phyloP scores from a whole-genome alignment of 208 protist genomes.

The Trypanosoma mega region DNA sequence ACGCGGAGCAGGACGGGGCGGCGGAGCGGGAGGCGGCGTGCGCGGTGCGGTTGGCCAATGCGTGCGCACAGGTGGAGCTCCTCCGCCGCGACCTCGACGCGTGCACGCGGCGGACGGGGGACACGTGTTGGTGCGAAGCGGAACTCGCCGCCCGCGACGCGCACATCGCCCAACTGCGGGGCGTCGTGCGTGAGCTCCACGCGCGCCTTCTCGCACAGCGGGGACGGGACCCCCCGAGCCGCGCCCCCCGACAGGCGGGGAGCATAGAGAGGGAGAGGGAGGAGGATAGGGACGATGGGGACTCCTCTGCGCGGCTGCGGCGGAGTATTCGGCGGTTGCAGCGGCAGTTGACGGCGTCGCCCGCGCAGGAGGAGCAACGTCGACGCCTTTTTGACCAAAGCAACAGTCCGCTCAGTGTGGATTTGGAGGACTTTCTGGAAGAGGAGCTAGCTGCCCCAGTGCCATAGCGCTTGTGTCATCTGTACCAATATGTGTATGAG shows the following conservation, averaged over 20 bases:
- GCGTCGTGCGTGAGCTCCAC: neutral
- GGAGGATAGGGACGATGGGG: neutral
- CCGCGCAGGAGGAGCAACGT: neutral
- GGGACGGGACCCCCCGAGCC: too few species aligned
- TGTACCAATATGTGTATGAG: neutral
- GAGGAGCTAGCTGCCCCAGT: slow-evolving; percentile 10
- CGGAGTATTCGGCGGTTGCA: slow-evolving; percentile 7
- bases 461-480: slow-evolving; percentile 2
- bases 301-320: slow-evolving; percentile 5
- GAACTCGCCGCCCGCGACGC: neutral
- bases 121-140: neutral
- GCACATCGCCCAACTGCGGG: neutral
- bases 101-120: too few species aligned
- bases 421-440: slow-evolving; percentile 18
- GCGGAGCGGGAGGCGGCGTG: neutral
- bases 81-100: neutral
- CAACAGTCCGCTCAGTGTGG: neutral
- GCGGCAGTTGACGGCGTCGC: neutral
- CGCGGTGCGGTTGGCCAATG: neutral
- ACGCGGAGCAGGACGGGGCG: neutral
- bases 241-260: too few species aligned
- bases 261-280: too few species aligned
- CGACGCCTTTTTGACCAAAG: neutral
- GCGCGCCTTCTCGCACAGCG: too few species aligned
- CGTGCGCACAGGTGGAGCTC: neutral